These are phyloP conservation scores for Pythium phragmiticola DNA, from an alignment of 352 stramenopile species.

Conservation along the genomic window DNA sequence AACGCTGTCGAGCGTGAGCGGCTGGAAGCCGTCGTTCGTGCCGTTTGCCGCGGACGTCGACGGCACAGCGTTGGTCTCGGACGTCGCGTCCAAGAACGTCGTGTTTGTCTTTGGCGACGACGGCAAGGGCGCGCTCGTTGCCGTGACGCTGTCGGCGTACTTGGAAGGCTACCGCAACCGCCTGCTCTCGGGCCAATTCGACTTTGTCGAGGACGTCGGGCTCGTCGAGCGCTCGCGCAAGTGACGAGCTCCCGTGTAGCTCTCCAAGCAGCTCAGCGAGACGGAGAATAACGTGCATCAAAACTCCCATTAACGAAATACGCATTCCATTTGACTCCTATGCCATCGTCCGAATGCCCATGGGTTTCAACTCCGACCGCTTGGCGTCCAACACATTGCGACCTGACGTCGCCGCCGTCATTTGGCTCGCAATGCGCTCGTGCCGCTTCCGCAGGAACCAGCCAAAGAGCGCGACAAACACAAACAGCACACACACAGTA, in stretches of 20 bases:
- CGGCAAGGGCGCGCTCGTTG: conserved; percentile 48
- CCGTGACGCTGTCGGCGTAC: conserved; percentile 58
- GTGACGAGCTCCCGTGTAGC: conserved; percentile 11
- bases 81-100: conserved; percentile 48
- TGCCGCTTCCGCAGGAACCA: conserved; percentile 59
- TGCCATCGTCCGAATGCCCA: conserved; percentile 60
- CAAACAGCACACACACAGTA: conserved; percentile 53
- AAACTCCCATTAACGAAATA: conserved; percentile 4
- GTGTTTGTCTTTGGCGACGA: conserved; percentile 74
- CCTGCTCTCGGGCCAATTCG: conserved; percentile 77
- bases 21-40: conserved; percentile 60
- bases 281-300: conserved; percentile 8
- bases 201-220: conserved; percentile 83
- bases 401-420: conserved; percentile 10
- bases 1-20: conserved; percentile 39
- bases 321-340: conserved; percentile 18
- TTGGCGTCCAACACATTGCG: conserved; percentile 24
- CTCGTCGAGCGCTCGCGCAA: conserved; percentile 77
- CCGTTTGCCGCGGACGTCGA: conserved; percentile 77
- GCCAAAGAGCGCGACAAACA: conserved; percentile 59
- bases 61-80: conserved; percentile 57
- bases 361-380: conserved; percentile 55
- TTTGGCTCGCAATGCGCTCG: conserved; percentile 35
- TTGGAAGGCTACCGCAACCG: conserved; percentile 80
- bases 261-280: conserved; percentile 6